Evolutionary conservation across 2,329 filamentous ascomycete species (phyloP).

Genomic region (Daldinia eschscholtzii): DNA sequence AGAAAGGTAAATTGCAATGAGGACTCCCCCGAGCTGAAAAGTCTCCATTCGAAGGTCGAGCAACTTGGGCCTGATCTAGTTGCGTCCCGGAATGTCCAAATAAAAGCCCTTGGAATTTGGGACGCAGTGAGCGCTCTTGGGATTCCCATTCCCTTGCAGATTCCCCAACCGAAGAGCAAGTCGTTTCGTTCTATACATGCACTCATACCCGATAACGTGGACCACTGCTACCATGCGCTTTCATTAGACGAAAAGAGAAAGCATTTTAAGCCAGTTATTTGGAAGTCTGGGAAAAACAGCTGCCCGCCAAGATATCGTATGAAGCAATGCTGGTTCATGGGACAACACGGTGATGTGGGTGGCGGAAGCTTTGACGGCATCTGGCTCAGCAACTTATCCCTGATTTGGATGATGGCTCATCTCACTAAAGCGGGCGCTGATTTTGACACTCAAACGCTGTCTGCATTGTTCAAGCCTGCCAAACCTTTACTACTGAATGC

Average conservation of each 20-base stretch:
- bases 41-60: neutral
- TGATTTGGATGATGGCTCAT: conserved; percentile 4
- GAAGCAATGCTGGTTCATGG: conserved; percentile 1
- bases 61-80: neutral
- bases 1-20: neutral
- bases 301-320: neutral
- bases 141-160: neutral
- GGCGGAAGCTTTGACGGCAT: neutral
- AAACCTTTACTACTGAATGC: neutral
- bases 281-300: neutral
- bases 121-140: conserved; percentile 1
- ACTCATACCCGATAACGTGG: neutral
- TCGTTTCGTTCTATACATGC: neutral
- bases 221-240: neutral
- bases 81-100: neutral
- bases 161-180: neutral
- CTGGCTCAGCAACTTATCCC: neutral
- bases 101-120: conserved; percentile 1
- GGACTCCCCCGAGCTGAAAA: neutral
- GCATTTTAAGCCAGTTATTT: neutral
- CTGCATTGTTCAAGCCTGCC: neutral
- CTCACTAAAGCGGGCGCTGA: neutral
- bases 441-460: neutral
- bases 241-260: neutral
- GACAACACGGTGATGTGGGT: neutral